These are phyloP conservation scores for Trichocladium uniseriatum DNA, from an alignment of 495 filamentous ascomycete genomes.

Conservation along the genomic window DNA sequence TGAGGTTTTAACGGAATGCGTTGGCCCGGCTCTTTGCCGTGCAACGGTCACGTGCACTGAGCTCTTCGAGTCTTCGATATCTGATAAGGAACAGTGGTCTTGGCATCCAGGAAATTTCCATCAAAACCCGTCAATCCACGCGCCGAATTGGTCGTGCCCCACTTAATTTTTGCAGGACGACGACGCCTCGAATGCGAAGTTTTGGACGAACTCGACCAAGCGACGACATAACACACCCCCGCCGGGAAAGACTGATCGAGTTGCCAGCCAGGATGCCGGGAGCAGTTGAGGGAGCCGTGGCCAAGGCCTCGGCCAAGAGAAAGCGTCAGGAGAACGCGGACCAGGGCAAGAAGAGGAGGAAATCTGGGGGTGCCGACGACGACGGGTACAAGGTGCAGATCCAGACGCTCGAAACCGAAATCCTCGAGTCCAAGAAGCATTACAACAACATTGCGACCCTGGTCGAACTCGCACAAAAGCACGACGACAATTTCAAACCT, in stretches of 20 bases:
- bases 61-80: too few species aligned
- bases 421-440: constrained; percentile 73
- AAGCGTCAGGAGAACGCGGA: constrained; percentile 38
- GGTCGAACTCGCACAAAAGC: constrained; percentile 46
- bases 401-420: constrained; percentile 61
- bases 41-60: constrained; percentile 22
- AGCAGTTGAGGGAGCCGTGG: constrained; percentile 12
- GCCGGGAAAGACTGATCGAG: background rate
- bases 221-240: background rate
- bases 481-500: constrained; percentile 27
- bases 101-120: background rate
- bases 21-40: constrained; percentile 25
- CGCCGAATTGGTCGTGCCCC: constrained; percentile 8
- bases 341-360: constrained; percentile 42
- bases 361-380: constrained; percentile 22
- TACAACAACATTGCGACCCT: constrained; percentile 87
- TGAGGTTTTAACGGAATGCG: constrained; percentile 44
- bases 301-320: constrained; percentile 31
- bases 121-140: background rate
- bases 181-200: background rate
- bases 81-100: background rate
- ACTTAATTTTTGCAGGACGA: constrained; percentile 21
- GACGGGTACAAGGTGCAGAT: constrained; percentile 47
- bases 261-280: constrained; percentile 18
- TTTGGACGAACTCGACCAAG: background rate